phyloP scores from a whole-genome alignment of 2,329 filamentous ascomycete genomes.

The Penicillium sp. region DNA sequence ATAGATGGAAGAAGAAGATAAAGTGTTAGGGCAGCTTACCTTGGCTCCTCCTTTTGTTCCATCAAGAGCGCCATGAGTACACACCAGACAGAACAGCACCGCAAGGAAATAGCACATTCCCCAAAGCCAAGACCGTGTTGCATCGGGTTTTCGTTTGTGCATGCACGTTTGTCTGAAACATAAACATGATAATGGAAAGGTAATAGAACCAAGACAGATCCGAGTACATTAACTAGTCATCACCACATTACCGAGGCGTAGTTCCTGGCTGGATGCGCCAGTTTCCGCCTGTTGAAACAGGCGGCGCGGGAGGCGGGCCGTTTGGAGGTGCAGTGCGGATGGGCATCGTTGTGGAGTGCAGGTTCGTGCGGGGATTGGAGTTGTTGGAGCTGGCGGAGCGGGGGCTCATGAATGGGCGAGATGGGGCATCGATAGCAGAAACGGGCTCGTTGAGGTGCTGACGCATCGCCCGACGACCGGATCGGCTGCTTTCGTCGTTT shows the following conservation, averaged over 20 bases:
- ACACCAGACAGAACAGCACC: not conserved
- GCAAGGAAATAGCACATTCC: not conserved
- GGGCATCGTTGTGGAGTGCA: slow-evolving; percentile 61
- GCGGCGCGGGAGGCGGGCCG: slow-evolving; percentile 61
- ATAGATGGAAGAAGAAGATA: not conserved
- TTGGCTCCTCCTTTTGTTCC: not conserved
- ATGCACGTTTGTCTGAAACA: not conserved
- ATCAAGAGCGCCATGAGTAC: not conserved
- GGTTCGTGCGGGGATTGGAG: slow-evolving; percentile 34
- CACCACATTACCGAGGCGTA: not conserved
- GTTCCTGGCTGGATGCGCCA: slow-evolving; percentile 28
- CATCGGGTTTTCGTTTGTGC: not conserved
- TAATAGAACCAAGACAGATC: not conserved
- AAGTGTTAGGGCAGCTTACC: not conserved
- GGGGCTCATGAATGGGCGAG: slow-evolving; percentile 40
- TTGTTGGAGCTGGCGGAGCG: slow-evolving; percentile 43
- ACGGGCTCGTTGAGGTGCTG: slow-evolving; percentile 34
- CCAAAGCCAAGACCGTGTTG: not conserved
- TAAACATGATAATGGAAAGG: not conserved
- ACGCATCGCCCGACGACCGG: slow-evolving; percentile 31
- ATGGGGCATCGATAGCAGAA: slow-evolving; percentile 40
- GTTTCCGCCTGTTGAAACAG: slow-evolving; percentile 30
- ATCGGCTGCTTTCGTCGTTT: slow-evolving; percentile 31
- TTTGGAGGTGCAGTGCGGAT: slow-evolving; percentile 62
- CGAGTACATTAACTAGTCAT: not conserved